Evolutionary conservation across 1,284 basidiomycete genomes (phyloP).

Genomic region (Ceratobasidium sp.): DNA sequence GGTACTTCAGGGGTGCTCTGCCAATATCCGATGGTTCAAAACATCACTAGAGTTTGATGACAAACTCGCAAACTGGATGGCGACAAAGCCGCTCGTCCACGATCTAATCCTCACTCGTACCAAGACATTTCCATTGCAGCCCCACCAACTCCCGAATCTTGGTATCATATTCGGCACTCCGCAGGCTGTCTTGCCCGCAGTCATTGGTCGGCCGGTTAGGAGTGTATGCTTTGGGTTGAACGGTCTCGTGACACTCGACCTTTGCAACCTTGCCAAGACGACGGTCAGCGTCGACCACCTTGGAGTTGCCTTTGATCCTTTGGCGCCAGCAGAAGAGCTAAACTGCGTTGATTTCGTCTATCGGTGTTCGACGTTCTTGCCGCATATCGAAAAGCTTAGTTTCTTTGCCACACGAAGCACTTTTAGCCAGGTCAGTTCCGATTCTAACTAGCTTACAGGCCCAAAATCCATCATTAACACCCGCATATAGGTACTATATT

Average conservation of each 20-base stretch:
- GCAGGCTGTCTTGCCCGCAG: constrained; percentile 22
- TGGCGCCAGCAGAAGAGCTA: constrained; percentile 7
- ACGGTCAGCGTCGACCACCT: constrained; percentile 38
- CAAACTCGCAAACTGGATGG: constrained; percentile 27
- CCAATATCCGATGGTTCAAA: constrained; percentile 41
- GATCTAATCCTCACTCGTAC: constrained; percentile 41
- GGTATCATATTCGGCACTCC: constrained; percentile 38
- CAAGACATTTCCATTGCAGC: constrained; percentile 19
- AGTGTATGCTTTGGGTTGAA: constrained; percentile 40
- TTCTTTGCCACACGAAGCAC: constrained; percentile 39
- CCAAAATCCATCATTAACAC: background rate
- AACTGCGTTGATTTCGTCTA: constrained; percentile 31
- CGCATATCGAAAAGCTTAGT: constrained; percentile 32
- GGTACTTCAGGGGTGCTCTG: constrained; percentile 33
- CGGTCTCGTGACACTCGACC: constrained; percentile 25
- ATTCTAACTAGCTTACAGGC: background rate
- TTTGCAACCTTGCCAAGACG: constrained; percentile 19
- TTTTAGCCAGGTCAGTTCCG: constrained; percentile 30
- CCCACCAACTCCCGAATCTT: constrained; percentile 19
- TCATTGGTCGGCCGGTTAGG: constrained; percentile 24
- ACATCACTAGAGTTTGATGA: constrained; percentile 35
- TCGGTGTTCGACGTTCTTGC: constrained; percentile 13
- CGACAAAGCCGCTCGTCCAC: constrained; percentile 26
- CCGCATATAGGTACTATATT: constrained; percentile 22
- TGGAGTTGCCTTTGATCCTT: constrained; percentile 37